A percentile compares a stretch with the other conserved stretches of the same genome.
phyloP scores from a whole-genome alignment of 345 rosid genomes.

The Carallia pectinifolia region DNA sequence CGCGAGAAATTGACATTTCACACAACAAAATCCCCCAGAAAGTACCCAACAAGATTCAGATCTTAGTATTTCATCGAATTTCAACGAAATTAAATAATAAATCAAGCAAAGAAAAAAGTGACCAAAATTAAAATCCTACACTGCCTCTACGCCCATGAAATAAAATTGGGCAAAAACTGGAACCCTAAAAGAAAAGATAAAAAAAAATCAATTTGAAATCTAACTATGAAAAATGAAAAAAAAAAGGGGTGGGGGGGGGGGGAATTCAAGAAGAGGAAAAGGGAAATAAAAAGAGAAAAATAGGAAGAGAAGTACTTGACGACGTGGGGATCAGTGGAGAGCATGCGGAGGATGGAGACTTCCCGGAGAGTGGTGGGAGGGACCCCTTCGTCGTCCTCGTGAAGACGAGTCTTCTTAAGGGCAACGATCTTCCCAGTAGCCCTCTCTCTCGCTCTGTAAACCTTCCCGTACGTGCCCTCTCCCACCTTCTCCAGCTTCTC shows the following conservation, averaged over 20 bases:
- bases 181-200: too few relatives aligned
- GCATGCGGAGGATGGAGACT: slow-evolving; percentile 97
- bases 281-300: neutral
- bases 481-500: slow-evolving; percentile 99
- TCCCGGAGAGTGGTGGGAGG: slow-evolving; percentile 99
- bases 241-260: too few relatives aligned
- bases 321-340: slow-evolving; percentile 88
- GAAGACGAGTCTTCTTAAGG: slow-evolving; percentile 96
- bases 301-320: slow-evolving; percentile 46
- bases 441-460: slow-evolving; percentile 91
- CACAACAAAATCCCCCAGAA: too few relatives aligned
- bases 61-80: too few relatives aligned
- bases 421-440: slow-evolving; percentile 92
- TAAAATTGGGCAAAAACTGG: too few relatives aligned
- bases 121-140: too few relatives aligned
- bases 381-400: slow-evolving; percentile 96
- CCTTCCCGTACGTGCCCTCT: slow-evolving; percentile 97
- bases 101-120: too few relatives aligned
- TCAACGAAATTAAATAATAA: too few relatives aligned
- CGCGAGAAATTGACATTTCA: too few relatives aligned
- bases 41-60: too few relatives aligned
- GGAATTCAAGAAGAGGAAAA: neutral
- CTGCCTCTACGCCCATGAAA: too few relatives aligned
- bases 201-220: neutral
- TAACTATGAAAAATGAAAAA: neutral